Conservation (phyloP, 2,329 filamentous ascomycete genomes). For the Gnomoniopsis smithogilvyi region DNA sequence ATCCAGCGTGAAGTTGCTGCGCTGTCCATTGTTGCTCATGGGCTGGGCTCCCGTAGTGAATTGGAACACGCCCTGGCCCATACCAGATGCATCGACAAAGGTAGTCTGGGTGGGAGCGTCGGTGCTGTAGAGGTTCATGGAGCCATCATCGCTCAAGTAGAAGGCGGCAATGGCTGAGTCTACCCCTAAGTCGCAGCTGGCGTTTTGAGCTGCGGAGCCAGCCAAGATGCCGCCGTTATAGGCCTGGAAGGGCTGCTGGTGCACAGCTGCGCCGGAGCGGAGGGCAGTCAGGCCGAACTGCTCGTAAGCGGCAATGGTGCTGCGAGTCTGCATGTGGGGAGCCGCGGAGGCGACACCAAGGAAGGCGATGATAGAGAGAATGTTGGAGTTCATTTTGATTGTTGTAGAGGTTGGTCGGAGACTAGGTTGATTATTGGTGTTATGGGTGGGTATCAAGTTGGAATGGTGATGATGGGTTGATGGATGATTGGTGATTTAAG, state of each 20-base stretch:
- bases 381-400: constrained; percentile 37
- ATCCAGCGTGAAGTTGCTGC: constrained; percentile 44
- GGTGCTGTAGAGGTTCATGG: constrained; percentile 45
- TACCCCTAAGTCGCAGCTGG: constrained; percentile 42
- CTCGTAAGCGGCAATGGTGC: constrained; percentile 16
- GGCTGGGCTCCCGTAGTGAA: constrained; percentile 46
- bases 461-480: neutral
- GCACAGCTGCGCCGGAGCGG: constrained; percentile 45
- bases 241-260: constrained; percentile 45
- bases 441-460: neutral
- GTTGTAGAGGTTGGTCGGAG: constrained; percentile 9
- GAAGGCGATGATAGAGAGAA: constrained; percentile 57
- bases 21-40: constrained; percentile 40
- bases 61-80: constrained; percentile 52
- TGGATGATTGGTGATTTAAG: neutral
- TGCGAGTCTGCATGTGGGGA: constrained; percentile 23
- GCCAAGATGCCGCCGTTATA: constrained; percentile 40
- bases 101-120: constrained; percentile 43
- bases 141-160: constrained; percentile 38
- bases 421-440: neutral
- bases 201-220: constrained; percentile 40
- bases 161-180: constrained; percentile 45
- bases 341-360: constrained; percentile 31
- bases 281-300: constrained; percentile 49
- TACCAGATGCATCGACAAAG: constrained; percentile 54